Evolutionary conservation across 352 stramenopile species (phyloP), one percentile per base, ranked within the genome.

Genomic region (Pythium plurisporium): DNA sequence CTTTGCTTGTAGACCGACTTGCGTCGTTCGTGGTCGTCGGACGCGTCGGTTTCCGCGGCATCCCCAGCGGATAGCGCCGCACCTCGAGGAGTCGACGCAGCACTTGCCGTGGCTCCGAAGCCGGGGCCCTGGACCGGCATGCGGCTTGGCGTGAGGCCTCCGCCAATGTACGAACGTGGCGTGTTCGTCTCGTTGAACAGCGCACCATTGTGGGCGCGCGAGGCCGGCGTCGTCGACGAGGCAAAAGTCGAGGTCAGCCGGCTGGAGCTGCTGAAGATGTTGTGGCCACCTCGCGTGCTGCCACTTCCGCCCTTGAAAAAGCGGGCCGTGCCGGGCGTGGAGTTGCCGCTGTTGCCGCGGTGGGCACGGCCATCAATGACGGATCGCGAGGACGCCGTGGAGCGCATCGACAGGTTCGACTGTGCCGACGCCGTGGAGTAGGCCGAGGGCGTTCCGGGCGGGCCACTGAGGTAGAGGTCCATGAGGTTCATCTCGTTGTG

Each of bases 401-500:
- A 91, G 8, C 78, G 81, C 45, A 91, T 90, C 14, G 83, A 93
- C 20, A 91, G 57, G 57, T 90, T 91, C 20, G 81, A 91, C 41
- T 85, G 74, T 20, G 71, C 79, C 36, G 83, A 93, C 3, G 79
- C 72, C 43, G 78, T 83, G 4, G 83, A 93, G 66, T 89, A 93
- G 17, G 74, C 83, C 5, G 79, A 90, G 1, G 81, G 83, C 7
- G 79, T 91, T 51, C 75, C 71, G 7, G 83, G 74, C 22, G 72
- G 72, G 14, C 67, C 67, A 63, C 70, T 84, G 59, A 87, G 69
- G 55, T 91, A 93, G 25, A 91, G 66, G 50, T 93, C 83, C 70
- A 87, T 86, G 55, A 92, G 66, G 64, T 88, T 89, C 80, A 90
- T 90, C 48, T 93, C 83, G 51, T 91, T 93, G 62, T 90, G 81